Evolutionary conservation across 2,329 filamentous ascomycete genomes (phyloP), one percentile per base, ranked within the genome.

Genomic region (Fonsecaea multimorphosa): DNA sequence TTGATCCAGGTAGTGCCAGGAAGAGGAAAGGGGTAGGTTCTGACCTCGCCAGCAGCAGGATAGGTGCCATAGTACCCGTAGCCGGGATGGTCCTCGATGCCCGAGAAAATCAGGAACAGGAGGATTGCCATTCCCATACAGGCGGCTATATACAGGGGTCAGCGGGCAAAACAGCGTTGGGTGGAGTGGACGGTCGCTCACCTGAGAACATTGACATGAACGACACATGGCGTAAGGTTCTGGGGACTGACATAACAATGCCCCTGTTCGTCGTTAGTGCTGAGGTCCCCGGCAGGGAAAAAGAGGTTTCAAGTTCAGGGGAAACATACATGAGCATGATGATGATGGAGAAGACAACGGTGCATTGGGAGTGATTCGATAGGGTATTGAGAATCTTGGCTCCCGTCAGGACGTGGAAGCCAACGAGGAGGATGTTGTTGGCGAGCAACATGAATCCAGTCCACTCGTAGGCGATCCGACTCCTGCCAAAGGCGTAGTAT

Each of bases 301-400:
- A 97, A 92, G 0, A 92, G 95, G 68, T 97, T 80, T 77, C 97
- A 96, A 2, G 93, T 97, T 79, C 96, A 96, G 68, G 80, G 0
- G 93, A 93, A 24, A 49, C 44, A 5, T 49, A 49, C 44, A 83
- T 82, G 3, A 83, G 60, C 19, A 72, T 79, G 2, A 72, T 74
- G 66, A 84, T 83, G 22, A 82, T 76, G 0, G 78, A 79, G 73
- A 83, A 84, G 19, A 82, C 72, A 4, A 83, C 81, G 0, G 82
- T 84, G 72, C 82, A 84, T 40, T 77, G 72, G 2, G 80, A 79
- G 71, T 84, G 82, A 65, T 81, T 80, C 1, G 79, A 81, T 0
- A 84, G 75, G 0, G 81, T 83, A 66, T 84, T 84, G 46, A 84
- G 67, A 40, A 84, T 72, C 69, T 81, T 83, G 8, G 82, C 81